These are phyloP conservation scores for Macadamia tetraphylla DNA, from an alignment of 164 flowering plant species.

Conservation along the genomic window DNA sequence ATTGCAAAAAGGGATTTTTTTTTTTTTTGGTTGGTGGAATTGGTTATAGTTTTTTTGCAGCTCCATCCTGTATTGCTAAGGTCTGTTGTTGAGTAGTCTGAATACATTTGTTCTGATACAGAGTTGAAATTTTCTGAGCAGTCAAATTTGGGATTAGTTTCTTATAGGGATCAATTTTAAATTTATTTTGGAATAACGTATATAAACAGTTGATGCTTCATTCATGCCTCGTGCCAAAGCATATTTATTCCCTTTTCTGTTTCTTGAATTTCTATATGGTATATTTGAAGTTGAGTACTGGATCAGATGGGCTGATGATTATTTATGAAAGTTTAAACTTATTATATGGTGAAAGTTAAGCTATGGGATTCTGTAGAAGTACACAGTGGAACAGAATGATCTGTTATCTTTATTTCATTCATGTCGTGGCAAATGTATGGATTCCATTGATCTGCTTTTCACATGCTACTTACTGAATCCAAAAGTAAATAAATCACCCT, in stretches of 20 bases:
- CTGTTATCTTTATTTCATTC: too few relatives aligned
- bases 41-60: background rate
- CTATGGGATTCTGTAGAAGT: too few relatives aligned
- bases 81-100: background rate
- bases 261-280: background rate
- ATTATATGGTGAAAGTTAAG: too few relatives aligned
- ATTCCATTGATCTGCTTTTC: too few relatives aligned
- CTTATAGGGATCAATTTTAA: background rate
- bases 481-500: too few relatives aligned
- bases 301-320: background rate
- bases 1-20: background rate
- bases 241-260: background rate
- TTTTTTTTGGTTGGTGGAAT: background rate
- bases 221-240: background rate
- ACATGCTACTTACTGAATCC: too few relatives aligned
- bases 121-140: background rate
- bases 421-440: too few relatives aligned
- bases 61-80: background rate
- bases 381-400: too few relatives aligned
- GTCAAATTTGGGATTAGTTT: background rate
- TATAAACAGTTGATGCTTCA: background rate
- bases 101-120: background rate
- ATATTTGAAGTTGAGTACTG: background rate
- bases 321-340: background rate
- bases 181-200: background rate